These are phyloP conservation scores for Penicillium hesseltinei DNA, from an alignment of 2,329 filamentous ascomycete genomes.

Conservation along the genomic window DNA sequence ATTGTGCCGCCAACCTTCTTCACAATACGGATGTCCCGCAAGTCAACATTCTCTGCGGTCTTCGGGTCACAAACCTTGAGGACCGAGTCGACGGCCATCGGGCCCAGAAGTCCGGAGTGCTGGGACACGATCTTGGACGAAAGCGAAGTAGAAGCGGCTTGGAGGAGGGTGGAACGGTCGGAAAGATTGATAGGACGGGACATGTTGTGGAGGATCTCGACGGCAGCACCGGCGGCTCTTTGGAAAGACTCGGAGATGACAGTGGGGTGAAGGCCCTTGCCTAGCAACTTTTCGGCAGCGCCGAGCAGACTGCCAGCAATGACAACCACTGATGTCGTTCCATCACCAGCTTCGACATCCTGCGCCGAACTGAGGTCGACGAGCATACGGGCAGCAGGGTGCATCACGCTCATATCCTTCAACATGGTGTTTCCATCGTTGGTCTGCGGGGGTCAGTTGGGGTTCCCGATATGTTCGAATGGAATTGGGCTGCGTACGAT, in stretches of 20 bases:
- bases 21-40: conserved; percentile 93
- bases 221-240: conserved; percentile 83
- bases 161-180: conserved; percentile 85
- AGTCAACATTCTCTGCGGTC: conserved; percentile 92
- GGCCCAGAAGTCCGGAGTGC: conserved; percentile 90
- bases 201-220: conserved; percentile 90
- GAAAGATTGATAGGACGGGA: conserved; percentile 86
- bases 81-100: conserved; percentile 96
- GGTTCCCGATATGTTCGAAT: conserved; percentile 5
- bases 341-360: conserved; percentile 97
- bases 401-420: conserved; percentile 98
- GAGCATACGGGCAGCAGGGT: conserved; percentile 99
- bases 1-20: conserved; percentile 98
- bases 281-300: conserved; percentile 84
- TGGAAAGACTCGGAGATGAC: conserved; percentile 98
- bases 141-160: conserved; percentile 94
- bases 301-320: conserved; percentile 94
- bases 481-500: conserved; percentile 56
- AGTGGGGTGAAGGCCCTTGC: conserved; percentile 93
- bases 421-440: conserved; percentile 99
- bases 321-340: conserved; percentile 96
- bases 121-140: conserved; percentile 99
- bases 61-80: conserved; percentile 94
- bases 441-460: conserved; percentile 54
- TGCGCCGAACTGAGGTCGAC: conserved; percentile 96